Percentiles rank a stretch among this genome's conserved stretches.
These are phyloP conservation scores for Fonsecaea nubica DNA, from an alignment of 2,329 filamentous ascomycete species.

Conservation along the genomic window DNA sequence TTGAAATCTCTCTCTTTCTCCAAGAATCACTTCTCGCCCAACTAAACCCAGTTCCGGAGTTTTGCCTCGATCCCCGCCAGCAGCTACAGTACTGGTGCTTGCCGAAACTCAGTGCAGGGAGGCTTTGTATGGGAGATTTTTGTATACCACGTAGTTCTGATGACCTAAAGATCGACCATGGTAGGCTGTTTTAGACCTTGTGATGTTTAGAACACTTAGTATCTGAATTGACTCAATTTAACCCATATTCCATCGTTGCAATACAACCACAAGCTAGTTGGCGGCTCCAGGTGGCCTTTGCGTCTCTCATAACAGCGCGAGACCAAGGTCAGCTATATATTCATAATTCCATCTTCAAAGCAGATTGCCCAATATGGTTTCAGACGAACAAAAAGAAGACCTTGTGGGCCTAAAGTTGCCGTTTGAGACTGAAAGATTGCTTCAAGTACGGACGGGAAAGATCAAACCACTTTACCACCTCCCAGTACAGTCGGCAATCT, in stretches of 20 bases:
- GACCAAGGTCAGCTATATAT: background rate
- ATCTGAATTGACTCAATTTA: background rate
- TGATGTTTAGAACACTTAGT: background rate
- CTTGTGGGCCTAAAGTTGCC: background rate
- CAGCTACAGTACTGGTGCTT: background rate
- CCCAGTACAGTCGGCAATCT: constrained; percentile 19
- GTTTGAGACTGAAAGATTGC: constrained; percentile 15
- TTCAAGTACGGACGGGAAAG: constrained; percentile 22
- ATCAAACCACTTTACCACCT: constrained; percentile 16
- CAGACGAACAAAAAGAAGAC: constrained; percentile 8
- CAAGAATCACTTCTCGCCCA: too few relatives aligned
- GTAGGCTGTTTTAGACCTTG: background rate
- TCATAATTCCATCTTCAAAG: background rate
- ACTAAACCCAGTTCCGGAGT: background rate
- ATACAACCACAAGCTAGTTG: background rate
- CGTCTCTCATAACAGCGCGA: background rate
- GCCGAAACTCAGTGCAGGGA: background rate
- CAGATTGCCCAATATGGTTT: constrained; percentile 8
- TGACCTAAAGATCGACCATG: background rate
- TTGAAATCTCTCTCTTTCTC: background rate
- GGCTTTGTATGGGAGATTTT: background rate
- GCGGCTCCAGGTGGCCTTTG: background rate
- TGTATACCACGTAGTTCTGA: background rate
- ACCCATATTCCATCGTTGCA: background rate
- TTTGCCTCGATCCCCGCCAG: background rate